Evolutionary conservation across 1,139 yeast species (phyloP), one percentile per base, ranked within the genome.

Genomic region (Kurtzmaniella quercitrusa): DNA sequence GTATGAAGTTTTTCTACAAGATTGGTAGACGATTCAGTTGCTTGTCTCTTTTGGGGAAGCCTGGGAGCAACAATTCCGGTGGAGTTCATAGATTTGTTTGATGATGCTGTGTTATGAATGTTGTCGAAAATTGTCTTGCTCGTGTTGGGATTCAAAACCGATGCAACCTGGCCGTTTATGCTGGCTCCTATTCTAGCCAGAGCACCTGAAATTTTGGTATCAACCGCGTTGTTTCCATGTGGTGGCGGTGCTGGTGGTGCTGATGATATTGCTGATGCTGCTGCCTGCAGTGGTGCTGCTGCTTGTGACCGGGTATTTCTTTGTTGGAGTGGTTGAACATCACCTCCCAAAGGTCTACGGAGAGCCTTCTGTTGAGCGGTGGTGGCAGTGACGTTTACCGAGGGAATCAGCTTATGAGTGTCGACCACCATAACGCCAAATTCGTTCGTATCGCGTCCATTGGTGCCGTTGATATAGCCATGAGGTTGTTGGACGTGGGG

Each of bases 21-120:
- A 53, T 73, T 74, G 5, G 79, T 70, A 34, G 77, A 70, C 23
- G 79, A 72, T 51, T 75, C 80, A 7, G 82, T 75, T 2, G 82
- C 82, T 53, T 70, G 81, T 51, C 83, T 64, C 51, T 79, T 79
- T 48, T 75, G 69, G 5, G 83, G 81, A 60, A 77, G 58, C 51
- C 82, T 68, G 39, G 76, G 61, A 29, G 74, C 70, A 17, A 63
- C 36, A 5, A 31, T 15, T 4, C 31, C 31, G 12, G 38, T 11
- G 12, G 33, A 27, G 4, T 27, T 27, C 10, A 10, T 3, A n/a
- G 31, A 27, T 27, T 27, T 5, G 14, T 27, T 27, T 11, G 12
- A 27, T 27, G 31, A 27, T 27, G 31, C 31, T 27, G 31, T 7
- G 31, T 27, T 27, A n/a, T 27, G 31, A 27, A 27, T 27, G 31